Evolutionary conservation across 257 asterid species (phyloP).

Genomic region (Solanum pinnatisectum): DNA sequence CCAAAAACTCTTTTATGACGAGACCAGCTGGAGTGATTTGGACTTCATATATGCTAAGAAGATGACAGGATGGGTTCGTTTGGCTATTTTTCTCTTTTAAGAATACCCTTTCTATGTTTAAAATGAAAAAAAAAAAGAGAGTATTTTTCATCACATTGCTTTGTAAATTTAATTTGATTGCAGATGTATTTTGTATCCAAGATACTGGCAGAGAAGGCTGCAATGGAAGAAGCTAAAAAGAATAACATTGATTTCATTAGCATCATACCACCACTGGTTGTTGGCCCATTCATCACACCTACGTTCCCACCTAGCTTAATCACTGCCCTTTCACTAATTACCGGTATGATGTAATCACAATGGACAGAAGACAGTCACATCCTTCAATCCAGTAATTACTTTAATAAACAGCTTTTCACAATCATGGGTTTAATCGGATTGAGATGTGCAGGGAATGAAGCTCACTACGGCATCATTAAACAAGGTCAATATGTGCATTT

Average conservation of each 20-base stretch:
- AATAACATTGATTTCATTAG: conserved; percentile 56
- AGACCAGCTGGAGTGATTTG: conserved; percentile 65
- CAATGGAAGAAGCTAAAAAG: conserved; percentile 51
- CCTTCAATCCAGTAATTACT: not conserved
- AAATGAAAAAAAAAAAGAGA: not conserved
- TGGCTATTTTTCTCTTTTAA: not conserved
- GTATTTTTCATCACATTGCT: not conserved
- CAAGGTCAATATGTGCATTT: conserved; percentile 84
- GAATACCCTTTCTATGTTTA: not conserved
- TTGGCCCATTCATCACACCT: conserved; percentile 74
- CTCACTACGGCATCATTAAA: conserved; percentile 76
- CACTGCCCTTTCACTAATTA: conserved; percentile 77
- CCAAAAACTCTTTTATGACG: conserved; percentile 50
- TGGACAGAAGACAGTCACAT: not conserved
- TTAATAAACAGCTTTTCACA: not conserved
- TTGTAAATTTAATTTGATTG: not conserved
- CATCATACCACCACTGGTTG: conserved; percentile 74
- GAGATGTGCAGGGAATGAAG: conserved; percentile 50
- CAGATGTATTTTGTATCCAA: conserved; percentile 91
- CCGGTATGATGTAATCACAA: conserved; percentile 27
- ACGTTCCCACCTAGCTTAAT: conserved; percentile 85
- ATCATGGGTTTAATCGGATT: not conserved
- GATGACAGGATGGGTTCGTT: conserved; percentile 88
- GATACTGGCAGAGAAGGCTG: conserved; percentile 72
- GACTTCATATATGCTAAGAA: conserved; percentile 70